Conservation (phyloP, 140 eudicot genomes). For the Senecio squalidus region DNA sequence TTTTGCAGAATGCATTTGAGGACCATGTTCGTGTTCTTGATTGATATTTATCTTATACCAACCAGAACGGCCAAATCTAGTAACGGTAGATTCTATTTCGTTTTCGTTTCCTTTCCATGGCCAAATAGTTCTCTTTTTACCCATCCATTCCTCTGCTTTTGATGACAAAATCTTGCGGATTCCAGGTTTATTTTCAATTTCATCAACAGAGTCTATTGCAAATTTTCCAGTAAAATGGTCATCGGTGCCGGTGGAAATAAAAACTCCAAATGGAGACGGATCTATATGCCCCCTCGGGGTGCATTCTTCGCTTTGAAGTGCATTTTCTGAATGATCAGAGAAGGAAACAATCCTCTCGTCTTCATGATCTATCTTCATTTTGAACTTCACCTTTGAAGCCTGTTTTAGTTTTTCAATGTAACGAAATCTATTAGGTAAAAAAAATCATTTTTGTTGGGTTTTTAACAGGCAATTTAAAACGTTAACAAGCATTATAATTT, state of each 20-base stretch:
- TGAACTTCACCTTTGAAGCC: slow-evolving; percentile 41
- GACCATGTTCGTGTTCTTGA: slow-evolving; percentile 47
- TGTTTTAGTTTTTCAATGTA: slow-evolving; percentile 5
- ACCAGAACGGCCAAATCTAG: slow-evolving; percentile 34
- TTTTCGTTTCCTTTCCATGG: slow-evolving; percentile 65
- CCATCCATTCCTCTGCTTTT: slow-evolving; percentile 73
- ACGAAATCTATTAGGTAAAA: too few relatives aligned
- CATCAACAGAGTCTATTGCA: slow-evolving; percentile 34
- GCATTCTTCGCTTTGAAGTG: slow-evolving; percentile 49
- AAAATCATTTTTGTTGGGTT: too few relatives aligned
- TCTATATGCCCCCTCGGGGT: slow-evolving; percentile 53
- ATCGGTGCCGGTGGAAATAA: slow-evolving; percentile 22
- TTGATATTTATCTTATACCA: slow-evolving; percentile 52
- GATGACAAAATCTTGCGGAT: slow-evolving; percentile 50
- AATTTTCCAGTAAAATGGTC: slow-evolving; percentile 30
- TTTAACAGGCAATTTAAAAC: too few relatives aligned
- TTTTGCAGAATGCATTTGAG: slow-evolving; percentile 24
- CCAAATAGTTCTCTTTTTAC: slow-evolving; percentile 54
- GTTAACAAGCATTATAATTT: too few relatives aligned
- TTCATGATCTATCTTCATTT: slow-evolving; percentile 42
- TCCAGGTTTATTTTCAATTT: slow-evolving; percentile 45
- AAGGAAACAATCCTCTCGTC: slow-evolving; percentile 33
- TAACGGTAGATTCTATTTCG: slow-evolving; percentile 28
- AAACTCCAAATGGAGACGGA: slow-evolving; percentile 44
- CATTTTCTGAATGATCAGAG: slow-evolving; percentile 44